Evolutionary conservation across 345 rosid species (phyloP).

Genomic region (Moricandia moricandioides): DNA sequence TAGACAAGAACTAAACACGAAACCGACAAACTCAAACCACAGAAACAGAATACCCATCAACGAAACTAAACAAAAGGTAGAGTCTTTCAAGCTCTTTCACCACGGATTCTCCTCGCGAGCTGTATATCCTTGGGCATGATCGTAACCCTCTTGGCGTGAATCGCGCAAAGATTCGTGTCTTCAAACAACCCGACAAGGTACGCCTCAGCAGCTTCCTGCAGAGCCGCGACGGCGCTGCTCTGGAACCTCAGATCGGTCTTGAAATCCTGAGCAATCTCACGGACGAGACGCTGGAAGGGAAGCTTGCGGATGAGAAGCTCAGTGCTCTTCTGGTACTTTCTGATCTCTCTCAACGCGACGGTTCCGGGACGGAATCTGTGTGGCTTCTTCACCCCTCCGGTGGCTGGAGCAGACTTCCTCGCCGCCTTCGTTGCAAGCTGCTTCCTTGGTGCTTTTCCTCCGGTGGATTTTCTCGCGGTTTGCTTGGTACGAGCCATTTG

Average conservation of each 20-base stretch:
- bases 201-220: constrained; percentile 57
- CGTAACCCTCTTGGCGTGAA: constrained; percentile 56
- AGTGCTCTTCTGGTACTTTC: constrained; percentile 56
- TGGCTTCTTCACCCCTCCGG: constrained; percentile 62
- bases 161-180: constrained; percentile 53
- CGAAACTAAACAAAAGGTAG: neutral
- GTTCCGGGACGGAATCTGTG: constrained; percentile 61
- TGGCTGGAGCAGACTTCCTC: constrained; percentile 54
- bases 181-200: constrained; percentile 54
- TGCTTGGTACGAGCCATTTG: constrained; percentile 60
- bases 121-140: constrained; percentile 61
- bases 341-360: constrained; percentile 50
- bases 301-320: constrained; percentile 55
- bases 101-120: constrained; percentile 53
- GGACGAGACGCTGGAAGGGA: constrained; percentile 54
- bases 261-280: constrained; percentile 63
- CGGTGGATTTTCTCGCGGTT: constrained; percentile 56
- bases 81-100: constrained; percentile 46
- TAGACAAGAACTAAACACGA: neutral
- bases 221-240: constrained; percentile 55
- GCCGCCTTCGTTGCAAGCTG: constrained; percentile 56
- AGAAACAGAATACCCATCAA: neutral
- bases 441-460: constrained; percentile 59
- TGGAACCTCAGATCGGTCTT: constrained; percentile 60
- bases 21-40: neutral